A percentile compares a stretch with the other conserved stretches of the same genome.
Conservation (phyloP, 2,329 filamentous ascomycete species). For the Emergomyces africanus region DNA sequence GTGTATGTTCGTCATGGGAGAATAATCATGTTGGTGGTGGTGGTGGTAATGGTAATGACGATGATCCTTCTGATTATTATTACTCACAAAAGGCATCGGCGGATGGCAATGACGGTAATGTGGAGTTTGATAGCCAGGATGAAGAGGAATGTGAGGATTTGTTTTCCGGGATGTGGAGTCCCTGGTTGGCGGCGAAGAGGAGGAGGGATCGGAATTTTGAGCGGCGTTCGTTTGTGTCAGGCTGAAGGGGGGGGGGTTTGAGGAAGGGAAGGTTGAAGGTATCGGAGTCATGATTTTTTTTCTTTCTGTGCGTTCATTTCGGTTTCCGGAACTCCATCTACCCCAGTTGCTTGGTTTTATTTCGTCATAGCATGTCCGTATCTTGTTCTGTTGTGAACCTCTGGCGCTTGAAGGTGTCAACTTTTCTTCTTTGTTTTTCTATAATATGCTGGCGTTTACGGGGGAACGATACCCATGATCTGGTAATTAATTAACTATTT, state of each 20-base stretch:
- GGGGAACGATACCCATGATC: background rate
- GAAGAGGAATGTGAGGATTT: conserved; percentile 56
- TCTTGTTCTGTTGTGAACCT: background rate
- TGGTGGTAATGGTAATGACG: background rate
- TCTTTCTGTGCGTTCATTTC: background rate
- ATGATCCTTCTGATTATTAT: background rate
- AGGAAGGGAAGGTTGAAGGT: background rate
- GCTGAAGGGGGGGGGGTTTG: too few relatives aligned
- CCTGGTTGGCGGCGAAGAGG: conserved; percentile 36
- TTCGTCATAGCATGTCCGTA: background rate
- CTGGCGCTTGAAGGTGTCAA: background rate
- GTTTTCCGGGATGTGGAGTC: conserved; percentile 50
- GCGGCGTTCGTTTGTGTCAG: conserved; percentile 9
- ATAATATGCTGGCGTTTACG: background rate
- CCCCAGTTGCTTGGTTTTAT: background rate
- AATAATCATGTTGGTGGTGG: conserved; percentile 11
- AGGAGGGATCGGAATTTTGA: conserved; percentile 28
- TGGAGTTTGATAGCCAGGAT: conserved; percentile 52
- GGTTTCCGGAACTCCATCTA: background rate
- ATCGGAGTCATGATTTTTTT: background rate
- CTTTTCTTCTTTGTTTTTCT: background rate
- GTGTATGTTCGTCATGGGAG: conserved; percentile 41
- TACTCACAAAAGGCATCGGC: background rate
- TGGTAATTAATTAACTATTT: background rate
- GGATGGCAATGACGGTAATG: conserved; percentile 17